Conservation (phyloP, 352 stramenopile species). For the Phytophthora lateralis region DNA sequence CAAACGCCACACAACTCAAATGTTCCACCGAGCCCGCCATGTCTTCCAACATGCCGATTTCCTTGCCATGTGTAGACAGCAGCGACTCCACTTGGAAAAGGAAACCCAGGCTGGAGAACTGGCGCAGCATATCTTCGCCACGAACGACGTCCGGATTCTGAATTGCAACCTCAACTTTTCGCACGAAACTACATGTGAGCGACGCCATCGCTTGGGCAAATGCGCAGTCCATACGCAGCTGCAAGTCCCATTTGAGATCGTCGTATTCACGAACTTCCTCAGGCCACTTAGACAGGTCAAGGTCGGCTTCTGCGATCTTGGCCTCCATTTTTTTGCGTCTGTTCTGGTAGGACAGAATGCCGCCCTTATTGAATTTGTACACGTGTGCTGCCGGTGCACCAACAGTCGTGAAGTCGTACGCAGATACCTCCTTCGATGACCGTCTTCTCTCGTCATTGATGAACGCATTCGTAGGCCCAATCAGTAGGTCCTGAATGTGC, state of each 20-base stretch:
- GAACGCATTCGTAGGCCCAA: conserved; percentile 83
- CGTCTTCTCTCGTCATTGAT: conserved; percentile 83
- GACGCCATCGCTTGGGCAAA: conserved; percentile 81
- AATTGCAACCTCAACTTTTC: conserved; percentile 86
- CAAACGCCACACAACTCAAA: conserved; percentile 86
- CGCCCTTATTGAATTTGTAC: conserved; percentile 90
- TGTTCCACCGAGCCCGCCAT: conserved; percentile 84
- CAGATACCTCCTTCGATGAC: conserved; percentile 81
- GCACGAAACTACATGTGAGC: conserved; percentile 80
- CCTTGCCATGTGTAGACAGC: conserved; percentile 94
- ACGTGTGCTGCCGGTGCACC: conserved; percentile 81
- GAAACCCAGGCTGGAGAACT: conserved; percentile 84
- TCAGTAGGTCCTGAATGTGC: conserved; percentile 86
- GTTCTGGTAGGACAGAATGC: conserved; percentile 80
- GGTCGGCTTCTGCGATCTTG: conserved; percentile 69
- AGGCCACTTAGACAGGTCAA: conserved; percentile 79
- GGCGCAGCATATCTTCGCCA: conserved; percentile 82
- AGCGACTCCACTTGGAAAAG: conserved; percentile 94
- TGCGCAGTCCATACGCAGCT: conserved; percentile 82
- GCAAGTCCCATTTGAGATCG: conserved; percentile 86
- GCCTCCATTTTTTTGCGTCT: conserved; percentile 84
- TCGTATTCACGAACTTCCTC: conserved; percentile 85
- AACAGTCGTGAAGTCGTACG: conserved; percentile 87
- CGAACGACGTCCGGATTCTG: conserved; percentile 76
- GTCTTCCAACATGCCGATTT: conserved; percentile 96